These are phyloP conservation scores for Boeremia lycopersici DNA, from an alignment of 2,329 filamentous ascomycete genomes.

Conservation along the genomic window DNA sequence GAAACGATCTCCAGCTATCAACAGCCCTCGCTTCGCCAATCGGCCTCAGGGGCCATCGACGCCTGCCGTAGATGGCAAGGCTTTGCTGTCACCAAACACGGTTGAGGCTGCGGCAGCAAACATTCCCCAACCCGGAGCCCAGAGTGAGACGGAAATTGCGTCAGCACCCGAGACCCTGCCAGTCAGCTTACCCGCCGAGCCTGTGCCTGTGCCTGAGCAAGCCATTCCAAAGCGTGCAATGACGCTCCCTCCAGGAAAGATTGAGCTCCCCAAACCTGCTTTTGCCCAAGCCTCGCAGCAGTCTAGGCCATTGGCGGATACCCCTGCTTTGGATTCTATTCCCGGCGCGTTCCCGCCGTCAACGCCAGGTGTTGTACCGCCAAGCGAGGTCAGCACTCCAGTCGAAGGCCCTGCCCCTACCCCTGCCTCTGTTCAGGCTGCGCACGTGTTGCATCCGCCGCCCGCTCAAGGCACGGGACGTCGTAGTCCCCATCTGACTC, in stretches of 20 bases:
- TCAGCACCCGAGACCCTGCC: conserved; percentile 8
- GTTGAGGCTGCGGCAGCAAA: conserved; percentile 19
- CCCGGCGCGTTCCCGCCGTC: conserved; percentile 69
- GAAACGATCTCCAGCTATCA: conserved; percentile 77
- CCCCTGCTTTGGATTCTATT: conserved; percentile 33
- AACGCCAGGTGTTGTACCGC: conserved; percentile 48
- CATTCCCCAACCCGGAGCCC: conserved; percentile 15
- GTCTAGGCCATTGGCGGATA: conserved; percentile 34
- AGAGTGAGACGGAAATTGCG: conserved; percentile 10
- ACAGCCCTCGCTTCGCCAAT: conserved; percentile 41
- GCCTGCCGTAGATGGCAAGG: conserved; percentile 45
- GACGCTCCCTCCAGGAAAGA: conserved; percentile 30
- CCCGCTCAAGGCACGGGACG: conserved; percentile 20
- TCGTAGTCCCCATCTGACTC: conserved; percentile 35
- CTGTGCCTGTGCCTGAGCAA: conserved; percentile 13
- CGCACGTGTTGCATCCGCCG: conserved; percentile 29
- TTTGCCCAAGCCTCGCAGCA: conserved; percentile 24
- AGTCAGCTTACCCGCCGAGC: conserved; percentile 1
- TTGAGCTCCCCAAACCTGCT: conserved; percentile 32
- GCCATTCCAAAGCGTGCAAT: conserved; percentile 23
- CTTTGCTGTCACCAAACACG: conserved; percentile 26
- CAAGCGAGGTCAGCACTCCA: conserved; percentile 48
- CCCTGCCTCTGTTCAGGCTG: conserved; percentile 20
- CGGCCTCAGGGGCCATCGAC: conserved; percentile 61
- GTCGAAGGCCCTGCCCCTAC: neutral